A percentile compares a stretch with the other conserved stretches of the same genome.
These are phyloP conservation scores for Fusarium citri DNA, from an alignment of 2,329 filamentous ascomycete species.

Conservation along the genomic window DNA sequence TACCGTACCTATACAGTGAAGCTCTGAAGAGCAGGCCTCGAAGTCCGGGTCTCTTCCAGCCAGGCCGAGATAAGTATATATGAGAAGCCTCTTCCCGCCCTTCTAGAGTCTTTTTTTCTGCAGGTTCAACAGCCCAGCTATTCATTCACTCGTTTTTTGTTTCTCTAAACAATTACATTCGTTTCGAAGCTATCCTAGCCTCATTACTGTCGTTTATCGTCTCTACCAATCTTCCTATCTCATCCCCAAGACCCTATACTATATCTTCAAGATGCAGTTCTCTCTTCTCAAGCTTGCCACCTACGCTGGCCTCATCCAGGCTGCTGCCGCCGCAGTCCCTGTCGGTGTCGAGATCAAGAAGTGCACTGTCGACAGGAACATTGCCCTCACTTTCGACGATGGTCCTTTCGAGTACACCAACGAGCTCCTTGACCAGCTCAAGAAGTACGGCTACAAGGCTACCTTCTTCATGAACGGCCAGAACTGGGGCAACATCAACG, in stretches of 20 bases:
- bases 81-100: slow-evolving; percentile 17
- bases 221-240: neutral
- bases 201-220: slow-evolving; percentile 16
- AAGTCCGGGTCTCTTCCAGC: neutral
- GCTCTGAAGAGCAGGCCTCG: neutral
- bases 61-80: slow-evolving; percentile 17
- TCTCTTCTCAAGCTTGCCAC: slow-evolving; percentile 22
- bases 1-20: neutral
- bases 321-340: slow-evolving; percentile 19
- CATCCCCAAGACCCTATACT: neutral
- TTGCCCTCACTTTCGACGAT: slow-evolving; percentile 29
- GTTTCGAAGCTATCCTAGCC: slow-evolving; percentile 22
- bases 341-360: slow-evolving; percentile 21
- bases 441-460: slow-evolving; percentile 32
- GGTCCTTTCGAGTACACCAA: slow-evolving; percentile 30
- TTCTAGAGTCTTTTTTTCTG: neutral
- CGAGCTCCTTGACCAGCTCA: slow-evolving; percentile 29
- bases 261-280: slow-evolving; percentile 17
- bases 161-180: slow-evolving; percentile 1
- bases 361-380: slow-evolving; percentile 29
- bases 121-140: slow-evolving; percentile 19
- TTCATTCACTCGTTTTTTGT: slow-evolving; percentile 18
- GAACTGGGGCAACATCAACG: slow-evolving; percentile 41
- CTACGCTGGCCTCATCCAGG: slow-evolving; percentile 26
- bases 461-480: slow-evolving; percentile 43